A percentile compares a stretch with the other conserved stretches of the same genome.
These are phyloP conservation scores for Sporothrix mexicana DNA, from an alignment of 2,329 filamentous ascomycete genomes.

Conservation along the genomic window DNA sequence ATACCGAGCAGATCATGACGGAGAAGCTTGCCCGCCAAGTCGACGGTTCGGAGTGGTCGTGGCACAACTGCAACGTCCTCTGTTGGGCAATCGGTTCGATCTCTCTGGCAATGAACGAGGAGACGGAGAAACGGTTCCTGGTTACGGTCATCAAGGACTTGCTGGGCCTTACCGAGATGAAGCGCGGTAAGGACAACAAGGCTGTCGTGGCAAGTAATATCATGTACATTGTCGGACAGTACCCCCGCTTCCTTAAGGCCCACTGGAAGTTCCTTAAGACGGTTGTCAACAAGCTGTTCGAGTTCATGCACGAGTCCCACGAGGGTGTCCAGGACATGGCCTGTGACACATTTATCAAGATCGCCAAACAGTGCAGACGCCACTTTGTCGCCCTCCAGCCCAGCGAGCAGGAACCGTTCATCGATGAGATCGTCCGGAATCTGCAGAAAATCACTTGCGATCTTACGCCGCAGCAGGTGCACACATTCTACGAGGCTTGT, in stretches of 20 bases:
- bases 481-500: conserved; percentile 98
- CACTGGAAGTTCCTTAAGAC: conserved; percentile 99
- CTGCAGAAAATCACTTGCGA: conserved; percentile 96
- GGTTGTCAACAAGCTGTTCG: conserved; percentile 98
- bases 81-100: conserved; percentile 99
- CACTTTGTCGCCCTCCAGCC: conserved; percentile 97
- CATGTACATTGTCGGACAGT: conserved; percentile 99
- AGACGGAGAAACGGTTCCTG: conserved; percentile 97
- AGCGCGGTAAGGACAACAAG: conserved; percentile 99
- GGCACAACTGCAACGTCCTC: conserved; percentile 99
- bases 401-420: conserved; percentile 93
- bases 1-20: conserved; percentile 99
- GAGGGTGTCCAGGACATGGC: conserved; percentile 99
- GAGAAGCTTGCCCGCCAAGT: conserved; percentile 96
- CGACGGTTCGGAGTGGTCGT: conserved; percentile 95
- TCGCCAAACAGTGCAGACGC: conserved; percentile 94
- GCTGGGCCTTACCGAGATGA: conserved; percentile 96
- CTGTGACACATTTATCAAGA: conserved; percentile 99
- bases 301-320: conserved; percentile 99
- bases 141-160: conserved; percentile 99
- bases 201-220: conserved; percentile 99
- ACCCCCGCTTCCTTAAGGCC: conserved; percentile 96
- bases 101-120: conserved; percentile 98
- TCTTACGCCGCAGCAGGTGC: conserved; percentile 93
- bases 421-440: conserved; percentile 96